Evolutionary conservation across 805 yeast species (phyloP).

Genomic region (Wickerhamiella parazyma): DNA sequence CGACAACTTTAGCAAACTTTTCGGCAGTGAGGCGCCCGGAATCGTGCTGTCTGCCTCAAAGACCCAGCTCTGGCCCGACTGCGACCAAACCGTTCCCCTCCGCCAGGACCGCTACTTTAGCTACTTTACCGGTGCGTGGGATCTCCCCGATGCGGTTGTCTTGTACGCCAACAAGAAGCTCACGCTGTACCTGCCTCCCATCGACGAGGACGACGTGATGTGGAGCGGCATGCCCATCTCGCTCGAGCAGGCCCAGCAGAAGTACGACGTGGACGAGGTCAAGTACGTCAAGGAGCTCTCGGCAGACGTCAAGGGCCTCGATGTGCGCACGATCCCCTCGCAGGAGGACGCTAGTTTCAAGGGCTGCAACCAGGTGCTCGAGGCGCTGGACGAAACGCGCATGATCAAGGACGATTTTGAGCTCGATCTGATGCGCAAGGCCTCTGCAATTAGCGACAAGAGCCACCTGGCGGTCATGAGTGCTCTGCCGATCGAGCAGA

Average conservation of each 20-base stretch:
- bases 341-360: constrained; percentile 12
- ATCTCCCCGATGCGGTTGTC: constrained; percentile 63
- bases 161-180: constrained; percentile 48
- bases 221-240: constrained; percentile 88
- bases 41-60: constrained; percentile 26
- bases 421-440: constrained; percentile 59
- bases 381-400: constrained; percentile 79
- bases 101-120: constrained; percentile 87
- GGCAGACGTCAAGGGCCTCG: constrained; percentile 13
- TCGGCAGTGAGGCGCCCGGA: constrained; percentile 27
- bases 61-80: constrained; percentile 47
- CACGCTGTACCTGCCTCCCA: constrained; percentile 64
- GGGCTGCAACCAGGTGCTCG: constrained; percentile 22
- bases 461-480: constrained; percentile 88
- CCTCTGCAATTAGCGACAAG: constrained; percentile 73
- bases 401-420: constrained; percentile 75
- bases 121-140: constrained; percentile 63
- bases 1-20: constrained; percentile 23
- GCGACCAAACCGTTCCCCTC: constrained; percentile 65
- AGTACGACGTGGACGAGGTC: constrained; percentile 75
- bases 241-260: constrained; percentile 45
- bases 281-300: constrained; percentile 42
- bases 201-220: constrained; percentile 82
- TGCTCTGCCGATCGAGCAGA: constrained; percentile 70
- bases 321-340: constrained; percentile 7